Evolutionary conservation across 1,139 yeast species (phyloP), one percentile per base, ranked within the genome.

Genomic region (Pichia sp.): DNA sequence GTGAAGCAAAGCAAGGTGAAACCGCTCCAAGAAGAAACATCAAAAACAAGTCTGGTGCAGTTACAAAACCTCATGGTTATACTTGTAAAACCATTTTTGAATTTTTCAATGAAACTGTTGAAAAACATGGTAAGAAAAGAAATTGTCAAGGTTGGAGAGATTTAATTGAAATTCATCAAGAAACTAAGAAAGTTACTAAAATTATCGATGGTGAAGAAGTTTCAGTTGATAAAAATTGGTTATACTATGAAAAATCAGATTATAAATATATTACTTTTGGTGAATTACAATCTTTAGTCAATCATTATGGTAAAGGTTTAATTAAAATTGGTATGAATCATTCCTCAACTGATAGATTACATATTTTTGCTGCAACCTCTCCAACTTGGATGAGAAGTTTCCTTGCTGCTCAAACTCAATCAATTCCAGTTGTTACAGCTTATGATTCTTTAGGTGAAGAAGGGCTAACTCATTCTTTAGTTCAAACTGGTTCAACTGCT

Each of bases 381-480:
- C 86, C 81, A 52, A 81, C 80, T 65, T 93, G 99, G 99, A 79
- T 93, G 86, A 88, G 88, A 71, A 79, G 89, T 43, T 93, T 84
- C 59, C 70, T 90, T 59, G 96, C 91, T 18, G 77, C 87, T 50
- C 79, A 81, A 62, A 73, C 89, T 54, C 96, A 90, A 70, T 72
- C 80, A 50, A 83, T 95, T 56, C 88, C 98, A 28, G 79, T 87
- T 56, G 99, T 90, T 45, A 95, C 99, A 31, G 98, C 99, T 42
- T 93, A 93, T 70, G 99, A 93, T 69, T 91, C 99, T 42, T 76
- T 93, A 59, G 99, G 99, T 55, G 96, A 90, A 69, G 79, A 80
- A 44, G 99, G 99, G 39, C 77, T 93, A 66, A 86, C 85, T 55
- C 96, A 87, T 69, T 89, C 97, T 8, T 75, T 93, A 66, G 75